Evolutionary conservation across 2,329 filamentous ascomycete species (phyloP).

Genomic region (Colletotrichum camelliae): DNA sequence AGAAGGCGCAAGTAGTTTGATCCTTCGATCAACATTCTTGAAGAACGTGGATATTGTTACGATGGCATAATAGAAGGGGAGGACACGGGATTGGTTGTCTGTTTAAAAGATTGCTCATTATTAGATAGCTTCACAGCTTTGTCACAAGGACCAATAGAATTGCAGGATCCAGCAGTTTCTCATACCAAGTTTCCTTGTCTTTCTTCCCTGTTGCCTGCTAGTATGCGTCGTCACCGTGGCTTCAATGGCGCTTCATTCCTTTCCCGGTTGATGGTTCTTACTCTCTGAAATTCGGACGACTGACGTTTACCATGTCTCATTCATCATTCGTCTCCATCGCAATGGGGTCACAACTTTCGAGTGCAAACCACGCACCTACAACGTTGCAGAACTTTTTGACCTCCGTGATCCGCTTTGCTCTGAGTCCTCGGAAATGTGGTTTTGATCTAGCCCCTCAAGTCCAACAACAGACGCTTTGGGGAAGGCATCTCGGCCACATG

Average conservation of each 20-base stretch:
- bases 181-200: background rate
- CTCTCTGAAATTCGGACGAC: background rate
- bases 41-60: background rate
- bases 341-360: background rate
- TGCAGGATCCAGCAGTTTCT: background rate
- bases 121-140: background rate
- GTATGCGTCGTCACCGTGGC: background rate
- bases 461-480: background rate
- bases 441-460: background rate
- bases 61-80: background rate
- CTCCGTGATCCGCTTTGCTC: no score
- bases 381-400: background rate
- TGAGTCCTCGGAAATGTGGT: background rate
- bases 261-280: fast-evolving
- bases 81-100: background rate
- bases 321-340: background rate
- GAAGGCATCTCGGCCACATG: background rate
- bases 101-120: background rate
- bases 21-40: background rate
- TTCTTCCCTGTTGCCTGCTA: background rate
- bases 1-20: background rate
- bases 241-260: background rate
- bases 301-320: background rate
- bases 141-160: background rate
- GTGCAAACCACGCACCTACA: background rate